Base-by-base conservation (phyloP, 441 rosid species). In the Arabidopsis hybrid region DNA sequence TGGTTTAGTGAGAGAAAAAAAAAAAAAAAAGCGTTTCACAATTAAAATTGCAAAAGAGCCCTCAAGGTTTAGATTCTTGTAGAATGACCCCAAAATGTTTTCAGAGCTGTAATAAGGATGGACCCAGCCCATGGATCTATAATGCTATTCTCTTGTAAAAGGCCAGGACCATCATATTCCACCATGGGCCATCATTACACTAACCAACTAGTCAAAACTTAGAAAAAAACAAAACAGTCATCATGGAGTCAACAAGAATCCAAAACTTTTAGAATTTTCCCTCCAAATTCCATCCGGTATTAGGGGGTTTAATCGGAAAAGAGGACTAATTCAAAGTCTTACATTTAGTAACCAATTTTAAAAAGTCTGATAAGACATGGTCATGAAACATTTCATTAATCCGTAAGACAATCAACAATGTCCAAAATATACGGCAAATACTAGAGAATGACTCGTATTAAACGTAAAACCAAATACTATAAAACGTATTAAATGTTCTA, bases 81-180 rank as follows among this genome's bases (percentile, higher is more conserved):
- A 34, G 14, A 69, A 52, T 4, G 29, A 59, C 21, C 60, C 35
- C 4, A 8, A 52, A 29, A 26, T 38, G 26, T 57, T 57, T 40
- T 42, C 7, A 67, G 6, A 26, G 29, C n/a, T 21, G 8, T 12
- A 1, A 8, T 12, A 55, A 65, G 4, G 51, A 65, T 73, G 51
- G 66, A 65, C 52, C 66, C 60, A 57, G 66, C 77, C 71, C 72
- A 65, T 65, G 59, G 59, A 56, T 14, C 35, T 36, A 56, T 7
- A 35, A 58, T 35, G 51, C 35, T n/a, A 14, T 49, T 72, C 13
- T 12, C 8, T 35, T 8, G 64, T 9, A 45, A 55, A 64, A 21
- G 70, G 50, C 71, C 49, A 36, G 7, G 39, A 56, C 38, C 31
- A 32, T 16, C 34, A 52, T 39, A 14, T 60, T 50, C 34, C 29